Base-by-base conservation (phyloP, 805 yeast species). In the Candida yuanshanica region DNA sequence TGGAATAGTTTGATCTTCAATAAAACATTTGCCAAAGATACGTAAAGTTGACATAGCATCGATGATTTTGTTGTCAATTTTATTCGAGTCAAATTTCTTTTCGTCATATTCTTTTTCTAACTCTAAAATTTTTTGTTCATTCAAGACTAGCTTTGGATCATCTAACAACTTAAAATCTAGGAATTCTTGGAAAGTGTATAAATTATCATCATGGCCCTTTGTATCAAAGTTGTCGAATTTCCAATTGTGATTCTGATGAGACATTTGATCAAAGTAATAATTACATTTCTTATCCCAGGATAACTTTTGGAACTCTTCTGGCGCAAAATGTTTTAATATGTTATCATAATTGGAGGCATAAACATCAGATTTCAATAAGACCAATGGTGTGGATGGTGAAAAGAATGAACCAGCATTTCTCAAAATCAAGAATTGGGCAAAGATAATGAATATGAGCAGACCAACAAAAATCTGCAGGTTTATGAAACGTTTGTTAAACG, bases 11-110 rank as follows among this genome's bases (percentile, higher is more conserved):
- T 27, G 24, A 4, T 38, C 37, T 13, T 52, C 53, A 5, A 54
- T 26, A 23, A 44, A 54, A 33, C 59, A 54, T 35, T 47, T 47
- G 8, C 49, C 51, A 31, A 51, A 54, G 7, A 54, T 38, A 42
- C 57, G 47, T 18, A 54, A 21, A 7, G 48, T 43, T 1, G 51
- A 24, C 3, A 49, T 37, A 7, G 49, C 43, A 37, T 54, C 59
- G 32, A 47, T 42, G 20, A 52, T 49, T 16, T 47, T 44, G 4
- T 45, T 35, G 18, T 46, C 51, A n/a, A 51, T 42, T n/a, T 43
- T 42, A 13, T 36, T 26, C 12, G 51, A 41, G 2, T 9, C 24
- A 4, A 17, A 33, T 4, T 44, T 20, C 32, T 43, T 48, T 13
- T 34, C 33, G 11, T 37, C 24, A 32, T 44, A 53, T 24, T 44